phyloP scores from a whole-genome alignment of 2,329 filamentous ascomycete genomes.

The Xylaria sp. region DNA sequence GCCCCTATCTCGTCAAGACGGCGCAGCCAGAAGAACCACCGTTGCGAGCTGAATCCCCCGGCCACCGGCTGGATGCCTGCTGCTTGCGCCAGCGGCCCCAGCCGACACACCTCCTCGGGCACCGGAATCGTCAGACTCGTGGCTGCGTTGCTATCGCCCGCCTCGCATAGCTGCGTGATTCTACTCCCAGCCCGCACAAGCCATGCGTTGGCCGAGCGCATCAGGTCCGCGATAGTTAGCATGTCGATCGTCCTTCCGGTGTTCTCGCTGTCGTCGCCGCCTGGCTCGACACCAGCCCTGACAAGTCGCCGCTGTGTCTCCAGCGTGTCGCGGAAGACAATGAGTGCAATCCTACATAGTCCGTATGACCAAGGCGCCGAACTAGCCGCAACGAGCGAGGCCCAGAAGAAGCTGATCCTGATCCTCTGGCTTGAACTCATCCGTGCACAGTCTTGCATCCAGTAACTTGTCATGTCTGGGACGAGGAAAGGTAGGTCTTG shows the following conservation, averaged over 20 bases:
- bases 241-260: constrained; percentile 37
- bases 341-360: constrained; percentile 39
- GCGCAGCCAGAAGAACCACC: constrained; percentile 43
- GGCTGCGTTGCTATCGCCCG: constrained; percentile 31
- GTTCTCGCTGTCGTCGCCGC: constrained; percentile 42
- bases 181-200: constrained; percentile 37
- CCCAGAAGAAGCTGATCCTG: constrained; percentile 38
- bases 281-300: constrained; percentile 35
- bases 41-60: constrained; percentile 38
- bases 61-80: constrained; percentile 33
- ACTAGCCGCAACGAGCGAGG: constrained; percentile 38
- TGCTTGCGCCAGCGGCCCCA: constrained; percentile 36
- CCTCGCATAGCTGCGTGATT: constrained; percentile 41
- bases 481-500: constrained; percentile 40
- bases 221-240: constrained; percentile 40
- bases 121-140: constrained; percentile 22
- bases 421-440: constrained; percentile 41
- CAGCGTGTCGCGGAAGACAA: constrained; percentile 39
- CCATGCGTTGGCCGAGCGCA: constrained; percentile 38
- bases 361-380: constrained; percentile 39
- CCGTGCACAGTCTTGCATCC: constrained; percentile 40
- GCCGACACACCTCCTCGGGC: constrained; percentile 32
- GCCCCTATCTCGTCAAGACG: constrained; percentile 41
- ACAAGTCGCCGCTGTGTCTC: constrained; percentile 39
- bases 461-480: constrained; percentile 40